Evolutionary conservation across 164 flowering plant species (phyloP).

Genomic region (Liquidambar formosana): DNA sequence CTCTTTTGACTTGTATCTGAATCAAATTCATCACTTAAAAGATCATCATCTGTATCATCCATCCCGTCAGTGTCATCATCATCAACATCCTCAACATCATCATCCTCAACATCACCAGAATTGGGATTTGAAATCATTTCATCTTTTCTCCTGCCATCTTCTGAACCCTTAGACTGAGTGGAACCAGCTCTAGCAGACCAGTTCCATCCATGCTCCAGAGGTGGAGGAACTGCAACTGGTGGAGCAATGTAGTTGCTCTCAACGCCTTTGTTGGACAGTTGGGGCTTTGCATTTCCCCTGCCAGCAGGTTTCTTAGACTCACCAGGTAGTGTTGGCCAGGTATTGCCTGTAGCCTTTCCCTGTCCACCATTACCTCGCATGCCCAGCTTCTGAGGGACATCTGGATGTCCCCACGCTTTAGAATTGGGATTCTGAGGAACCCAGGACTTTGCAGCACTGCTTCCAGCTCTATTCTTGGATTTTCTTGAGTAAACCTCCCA

Average conservation of each 20-base stretch:
- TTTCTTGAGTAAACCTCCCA: constrained; percentile 66
- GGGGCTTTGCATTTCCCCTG: constrained; percentile 46
- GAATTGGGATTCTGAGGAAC: constrained; percentile 37
- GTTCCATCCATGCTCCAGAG: constrained; percentile 69
- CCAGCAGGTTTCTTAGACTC: constrained; percentile 37
- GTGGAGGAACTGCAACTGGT: constrained; percentile 44
- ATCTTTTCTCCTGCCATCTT: constrained; percentile 14
- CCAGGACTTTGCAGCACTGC: constrained; percentile 39
- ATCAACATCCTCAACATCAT: constrained; percentile 30
- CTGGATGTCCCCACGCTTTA: constrained; percentile 45
- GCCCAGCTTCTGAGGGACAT: constrained; percentile 35
- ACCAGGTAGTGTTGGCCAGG: constrained; percentile 28
- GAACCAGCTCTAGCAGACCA: constrained; percentile 50
- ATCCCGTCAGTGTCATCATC: constrained; percentile 30
- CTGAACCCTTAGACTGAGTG: constrained; percentile 13
- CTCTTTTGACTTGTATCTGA: constrained; percentile 70
- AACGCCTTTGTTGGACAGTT: constrained; percentile 22
- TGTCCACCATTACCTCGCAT: constrained; percentile 26
- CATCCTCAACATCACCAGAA: constrained; percentile 18
- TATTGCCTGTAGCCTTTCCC: constrained; percentile 35
- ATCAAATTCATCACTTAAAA: constrained; percentile 64
- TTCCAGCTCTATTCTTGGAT: constrained; percentile 51
- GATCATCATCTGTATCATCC: constrained; percentile 62
- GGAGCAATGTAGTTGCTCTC: constrained; percentile 30
- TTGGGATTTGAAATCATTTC: not conserved